These are phyloP conservation scores for Geotrichum histeridarum DNA, from an alignment of 1,139 yeast genomes.

Conservation along the genomic window DNA sequence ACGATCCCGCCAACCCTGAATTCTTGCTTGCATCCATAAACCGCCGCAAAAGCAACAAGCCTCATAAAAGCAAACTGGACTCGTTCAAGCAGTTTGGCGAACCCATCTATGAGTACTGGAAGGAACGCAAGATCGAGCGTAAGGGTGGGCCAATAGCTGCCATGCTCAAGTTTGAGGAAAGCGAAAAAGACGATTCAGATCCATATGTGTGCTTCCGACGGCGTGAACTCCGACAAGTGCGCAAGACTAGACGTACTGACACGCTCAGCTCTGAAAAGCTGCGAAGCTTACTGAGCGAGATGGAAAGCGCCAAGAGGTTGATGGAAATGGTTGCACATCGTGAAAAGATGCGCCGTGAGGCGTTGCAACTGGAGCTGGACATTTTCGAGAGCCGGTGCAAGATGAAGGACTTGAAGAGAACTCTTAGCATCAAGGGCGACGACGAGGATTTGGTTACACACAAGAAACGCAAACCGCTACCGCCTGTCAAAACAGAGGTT, in stretches of 20 bases:
- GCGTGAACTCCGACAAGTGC: constrained; percentile 90
- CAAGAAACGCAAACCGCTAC: constrained; percentile 55
- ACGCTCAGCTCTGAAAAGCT: constrained; percentile 83
- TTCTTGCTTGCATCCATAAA: constrained; percentile 27
- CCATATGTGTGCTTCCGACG: constrained; percentile 95
- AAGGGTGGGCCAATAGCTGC: constrained; percentile 73
- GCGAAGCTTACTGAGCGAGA: constrained; percentile 65
- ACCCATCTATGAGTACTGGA: constrained; percentile 77
- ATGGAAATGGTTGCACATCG: constrained; percentile 69
- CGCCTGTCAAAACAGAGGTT: constrained; percentile 11
- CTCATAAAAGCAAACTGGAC: constrained; percentile 39
- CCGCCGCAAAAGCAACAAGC: constrained; percentile 6
- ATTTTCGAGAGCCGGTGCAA: constrained; percentile 67
- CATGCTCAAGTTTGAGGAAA: constrained; percentile 74
- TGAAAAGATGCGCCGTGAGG: constrained; percentile 58
- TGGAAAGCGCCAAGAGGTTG: constrained; percentile 70
- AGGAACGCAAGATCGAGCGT: constrained; percentile 60
- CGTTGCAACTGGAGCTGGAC: constrained; percentile 54
- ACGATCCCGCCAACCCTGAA: constrained; percentile 37
- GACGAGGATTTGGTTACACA: constrained; percentile 79
- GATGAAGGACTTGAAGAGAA: constrained; percentile 71
- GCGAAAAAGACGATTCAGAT: constrained; percentile 86
- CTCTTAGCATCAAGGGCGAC: constrained; percentile 71
- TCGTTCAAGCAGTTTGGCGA: constrained; percentile 65
- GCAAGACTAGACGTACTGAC: constrained; percentile 95